Evolutionary conservation across 1,139 yeast species (phyloP), one percentile per base, ranked within the genome.

Genomic region (Scheffersomyces titani): DNA sequence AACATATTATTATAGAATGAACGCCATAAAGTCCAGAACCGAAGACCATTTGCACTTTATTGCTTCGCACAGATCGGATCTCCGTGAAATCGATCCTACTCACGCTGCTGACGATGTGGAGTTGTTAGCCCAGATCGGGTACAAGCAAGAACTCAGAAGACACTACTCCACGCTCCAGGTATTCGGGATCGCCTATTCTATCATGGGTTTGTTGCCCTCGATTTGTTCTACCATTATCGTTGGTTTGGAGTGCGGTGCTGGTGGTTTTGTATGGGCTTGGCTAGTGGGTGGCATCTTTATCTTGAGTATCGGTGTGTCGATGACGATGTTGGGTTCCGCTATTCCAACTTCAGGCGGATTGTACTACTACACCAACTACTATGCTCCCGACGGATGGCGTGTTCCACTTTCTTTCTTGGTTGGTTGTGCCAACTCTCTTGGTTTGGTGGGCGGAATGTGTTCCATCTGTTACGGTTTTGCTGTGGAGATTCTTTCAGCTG

Each of bases 211-310:
- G 49, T 68, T 82, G 30, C 85, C 85, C 3, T 75, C 81, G 30
- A 76, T 82, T 57, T 73, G 81, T 0, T 77, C 83, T 0, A 68
- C 74, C 36, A 61, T 79, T 4, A 67, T 67, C 18, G 59, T 72
- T 5, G 84, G 84, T 9, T 54, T 65, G 54, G 73, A 81, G 20
- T 85, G 85, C 19, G 88, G 88, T 2, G 81, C 86, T 3, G 84
- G 80, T 18, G 82, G 88, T 5, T 77, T 85, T 22, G 82, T 86
- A 19, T 88, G 92, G 91, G 90, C 92, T 54, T 89, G 92, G 91
- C 78, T 87, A 56, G 75, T 81, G 53, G 82, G 87, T 49, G 83
- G 84, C n/a, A 60, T 80, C 54, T 87, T 87, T 61, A 83, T 88
- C 58, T 69, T 86, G 54, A 72, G 80, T 58, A 82, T 85, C 56